These are phyloP conservation scores for Pseudevernia furfuracea DNA, from an alignment of 495 filamentous ascomycete species.

Conservation along the genomic window DNA sequence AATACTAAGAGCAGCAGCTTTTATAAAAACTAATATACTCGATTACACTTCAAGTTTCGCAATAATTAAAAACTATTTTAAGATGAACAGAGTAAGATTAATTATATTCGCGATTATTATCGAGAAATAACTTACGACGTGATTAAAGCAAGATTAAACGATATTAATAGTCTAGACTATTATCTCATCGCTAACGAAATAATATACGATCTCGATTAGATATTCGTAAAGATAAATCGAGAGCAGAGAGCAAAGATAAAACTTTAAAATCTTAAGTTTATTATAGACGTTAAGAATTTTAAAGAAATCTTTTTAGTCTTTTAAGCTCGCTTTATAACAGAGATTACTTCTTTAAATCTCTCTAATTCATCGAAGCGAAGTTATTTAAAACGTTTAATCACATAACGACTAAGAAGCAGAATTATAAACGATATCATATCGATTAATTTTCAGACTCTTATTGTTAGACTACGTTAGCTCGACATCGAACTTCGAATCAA, in stretches of 20 bases:
- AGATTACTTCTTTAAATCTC: neutral
- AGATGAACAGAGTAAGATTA: too few relatives aligned
- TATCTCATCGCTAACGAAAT: neutral
- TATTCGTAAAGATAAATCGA: neutral
- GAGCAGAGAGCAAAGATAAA: neutral
- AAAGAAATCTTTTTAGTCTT: neutral
- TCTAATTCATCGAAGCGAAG: neutral
- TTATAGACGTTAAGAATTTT: neutral
- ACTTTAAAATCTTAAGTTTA: neutral
- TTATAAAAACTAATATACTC: too few relatives aligned
- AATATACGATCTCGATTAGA: neutral
- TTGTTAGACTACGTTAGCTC: neutral
- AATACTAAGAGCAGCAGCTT: too few relatives aligned
- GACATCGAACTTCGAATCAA: neutral
- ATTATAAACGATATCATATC: neutral
- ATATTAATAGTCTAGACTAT: too few relatives aligned
- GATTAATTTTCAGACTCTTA: neutral
- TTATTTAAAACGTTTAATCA: neutral
- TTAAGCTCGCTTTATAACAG: neutral
- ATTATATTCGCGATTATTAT: neutral
- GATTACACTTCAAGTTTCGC: too few relatives aligned
- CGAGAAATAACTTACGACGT: neutral
- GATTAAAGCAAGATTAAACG: neutral
- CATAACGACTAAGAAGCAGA: neutral
- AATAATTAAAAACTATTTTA: too few relatives aligned